Evolutionary conservation across 768 basidiomycete genomes (phyloP).

Genomic region (Russula abietina): DNA sequence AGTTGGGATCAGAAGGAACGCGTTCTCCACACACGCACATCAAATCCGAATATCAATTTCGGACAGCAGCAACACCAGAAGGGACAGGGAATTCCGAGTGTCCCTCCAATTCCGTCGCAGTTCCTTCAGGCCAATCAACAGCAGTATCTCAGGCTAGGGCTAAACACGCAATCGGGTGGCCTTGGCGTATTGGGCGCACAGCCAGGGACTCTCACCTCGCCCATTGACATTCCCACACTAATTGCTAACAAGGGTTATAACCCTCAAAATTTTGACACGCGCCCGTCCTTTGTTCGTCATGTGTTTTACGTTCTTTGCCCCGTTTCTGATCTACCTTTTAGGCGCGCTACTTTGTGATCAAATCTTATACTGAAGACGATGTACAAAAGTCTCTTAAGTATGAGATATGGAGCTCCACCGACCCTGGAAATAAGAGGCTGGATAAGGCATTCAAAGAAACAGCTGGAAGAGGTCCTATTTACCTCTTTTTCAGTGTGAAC

Average conservation of each 20-base stretch:
- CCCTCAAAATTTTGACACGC: conserved; percentile 73
- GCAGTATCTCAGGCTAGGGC: conserved; percentile 19
- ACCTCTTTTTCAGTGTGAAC: conserved; percentile 98
- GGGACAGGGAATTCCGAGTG: conserved; percentile 47
- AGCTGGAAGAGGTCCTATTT: conserved; percentile 88
- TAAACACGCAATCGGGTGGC: conserved; percentile 34
- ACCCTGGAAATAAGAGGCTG: conserved; percentile 93
- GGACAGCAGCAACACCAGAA: conserved; percentile 34
- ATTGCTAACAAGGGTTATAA: conserved; percentile 90
- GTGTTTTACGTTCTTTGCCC: not conserved
- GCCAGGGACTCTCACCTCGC: conserved; percentile 45
- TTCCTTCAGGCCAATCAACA: conserved; percentile 49
- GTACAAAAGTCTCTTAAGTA: conserved; percentile 98
- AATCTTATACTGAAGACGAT: conserved; percentile 98
- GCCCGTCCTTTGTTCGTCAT: conserved; percentile 64
- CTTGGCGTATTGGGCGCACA: conserved; percentile 35
- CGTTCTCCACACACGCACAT: conserved; percentile 47
- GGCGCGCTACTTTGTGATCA: conserved; percentile 97
- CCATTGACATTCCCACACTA: conserved; percentile 81
- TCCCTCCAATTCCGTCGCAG: conserved; percentile 69
- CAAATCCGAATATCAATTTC: conserved; percentile 66
- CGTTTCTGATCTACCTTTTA: conserved; percentile 31
- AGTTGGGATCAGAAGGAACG: conserved; percentile 67
- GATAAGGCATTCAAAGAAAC: conserved; percentile 97
- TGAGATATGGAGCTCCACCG: conserved; percentile 96